These are phyloP conservation scores for Suhomyces chickasaworum DNA, from an alignment of 1,139 yeast species.

Conservation along the genomic window DNA sequence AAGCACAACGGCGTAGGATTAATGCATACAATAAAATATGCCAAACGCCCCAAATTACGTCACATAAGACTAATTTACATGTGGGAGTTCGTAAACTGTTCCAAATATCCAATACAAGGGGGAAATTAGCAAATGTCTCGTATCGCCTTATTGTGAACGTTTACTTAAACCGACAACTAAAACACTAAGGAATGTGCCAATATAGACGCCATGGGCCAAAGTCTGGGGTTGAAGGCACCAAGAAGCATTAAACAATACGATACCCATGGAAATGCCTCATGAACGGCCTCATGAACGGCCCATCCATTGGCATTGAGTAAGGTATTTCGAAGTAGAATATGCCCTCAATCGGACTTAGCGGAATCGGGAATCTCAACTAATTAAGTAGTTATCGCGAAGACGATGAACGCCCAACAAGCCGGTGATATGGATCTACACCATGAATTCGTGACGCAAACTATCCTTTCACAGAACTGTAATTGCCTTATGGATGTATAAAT, in stretches of 20 bases:
- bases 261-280: background rate
- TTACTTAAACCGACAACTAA: background rate
- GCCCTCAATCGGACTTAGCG: constrained; percentile 2
- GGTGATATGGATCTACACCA: background rate
- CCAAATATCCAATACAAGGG: background rate
- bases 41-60: background rate
- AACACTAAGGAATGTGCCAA: background rate
- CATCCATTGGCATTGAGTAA: background rate
- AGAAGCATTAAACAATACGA: background rate
- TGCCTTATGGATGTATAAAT: background rate
- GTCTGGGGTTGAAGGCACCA: background rate
- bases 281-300: background rate
- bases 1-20: background rate
- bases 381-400: background rate
- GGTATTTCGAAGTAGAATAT: background rate
- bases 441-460: background rate
- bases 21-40: background rate
- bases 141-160: background rate
- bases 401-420: constrained; percentile 1
- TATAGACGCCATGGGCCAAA: background rate
- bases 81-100: background rate
- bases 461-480: background rate
- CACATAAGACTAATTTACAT: background rate
- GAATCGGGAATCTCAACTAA: background rate
- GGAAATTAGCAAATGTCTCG: background rate